These are phyloP conservation scores for Pelargonium australe DNA, from an alignment of 441 rosid species.

Conservation along the genomic window DNA sequence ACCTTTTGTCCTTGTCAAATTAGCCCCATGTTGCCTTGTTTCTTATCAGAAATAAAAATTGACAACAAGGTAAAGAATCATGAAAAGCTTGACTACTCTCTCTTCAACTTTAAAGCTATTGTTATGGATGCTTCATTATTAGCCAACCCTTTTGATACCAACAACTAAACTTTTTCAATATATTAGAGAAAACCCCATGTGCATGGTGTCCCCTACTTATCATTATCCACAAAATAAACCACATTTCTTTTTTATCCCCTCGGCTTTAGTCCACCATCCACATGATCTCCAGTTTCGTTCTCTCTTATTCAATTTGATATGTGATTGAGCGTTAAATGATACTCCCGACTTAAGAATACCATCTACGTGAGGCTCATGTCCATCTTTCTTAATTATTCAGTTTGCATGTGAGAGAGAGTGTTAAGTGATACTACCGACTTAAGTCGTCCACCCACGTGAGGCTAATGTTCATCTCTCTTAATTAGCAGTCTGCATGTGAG, in stretches of 20 bases:
- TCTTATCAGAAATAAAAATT: background rate
- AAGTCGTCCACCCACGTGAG: too few species aligned
- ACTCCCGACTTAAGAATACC: too few species aligned
- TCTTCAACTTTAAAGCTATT: background rate
- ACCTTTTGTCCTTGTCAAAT: background rate
- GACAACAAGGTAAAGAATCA: background rate
- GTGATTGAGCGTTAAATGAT: too few species aligned
- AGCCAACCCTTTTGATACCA: slow-evolving; percentile 4
- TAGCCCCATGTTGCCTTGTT: background rate
- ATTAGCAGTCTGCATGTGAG: too few species aligned
- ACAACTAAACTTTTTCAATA: background rate
- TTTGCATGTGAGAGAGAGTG: too few species aligned
- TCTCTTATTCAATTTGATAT: too few species aligned
- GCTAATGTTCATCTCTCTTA: too few species aligned
- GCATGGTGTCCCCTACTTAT: slow-evolving; percentile 2
- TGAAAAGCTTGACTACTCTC: background rate
- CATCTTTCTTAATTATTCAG: too few species aligned
- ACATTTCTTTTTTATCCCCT: background rate
- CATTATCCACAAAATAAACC: background rate
- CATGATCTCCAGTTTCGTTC: too few species aligned
- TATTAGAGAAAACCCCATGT: background rate
- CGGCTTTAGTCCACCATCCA: too few species aligned
- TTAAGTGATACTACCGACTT: too few species aligned
- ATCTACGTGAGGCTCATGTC: too few species aligned
- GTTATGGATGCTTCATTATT: background rate